Base-by-base conservation (phyloP, 371 early-diverging fungal genomes). In the Rhizopus delemar region DNA sequence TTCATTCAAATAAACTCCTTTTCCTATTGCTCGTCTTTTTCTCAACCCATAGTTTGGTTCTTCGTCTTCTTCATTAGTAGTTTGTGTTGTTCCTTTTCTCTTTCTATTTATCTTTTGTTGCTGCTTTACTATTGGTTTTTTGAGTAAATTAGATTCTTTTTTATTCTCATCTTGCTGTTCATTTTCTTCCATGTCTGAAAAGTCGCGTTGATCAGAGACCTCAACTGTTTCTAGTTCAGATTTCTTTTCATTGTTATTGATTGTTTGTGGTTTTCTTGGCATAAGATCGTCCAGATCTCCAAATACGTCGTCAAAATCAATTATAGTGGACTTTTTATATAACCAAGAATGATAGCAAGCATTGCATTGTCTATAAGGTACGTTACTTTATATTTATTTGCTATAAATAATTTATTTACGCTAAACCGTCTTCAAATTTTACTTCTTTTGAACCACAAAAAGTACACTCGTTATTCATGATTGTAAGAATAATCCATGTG, bases 231-330 rank as follows among this genome's bases (percentile, higher is more conserved):
- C 15, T 15, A 8, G 5, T 43, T 43, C 43, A n/a, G 16, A 15
- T 45, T 39, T 45, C 22, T 45, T 45, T 45, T 39, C 12, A 7
- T 39, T 12, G 2, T 9, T 12, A 12, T 39, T 39, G 39, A 13
- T 45, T 45, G 13, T 13, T 45, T 22, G 46, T 39, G 39, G 13
- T 45, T 22, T 45, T 45, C 16, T 45, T 8, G 39, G 48, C 7
- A 48, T 8, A n/a, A 48, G 8, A 29, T 48, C 48, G 29, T 48
- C 48, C 29, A 48, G 4, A 29, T 29, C 9, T 9, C 48, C 48
- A 48, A 48, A 48, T 12, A 48, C 8, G 48, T 48, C 48, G 29
- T 48, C 29, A 7, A 48, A 22, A 29, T 48, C 48, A 48, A n/a
- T n/a, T 5, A 31, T 13, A 5, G 8, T 5, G n/a, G 43, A 9